A percentile compares a stretch with the other conserved stretches of the same genome.
Evolutionary conservation across 305 asterid species (phyloP).

Genomic region (Withania somnifera): DNA sequence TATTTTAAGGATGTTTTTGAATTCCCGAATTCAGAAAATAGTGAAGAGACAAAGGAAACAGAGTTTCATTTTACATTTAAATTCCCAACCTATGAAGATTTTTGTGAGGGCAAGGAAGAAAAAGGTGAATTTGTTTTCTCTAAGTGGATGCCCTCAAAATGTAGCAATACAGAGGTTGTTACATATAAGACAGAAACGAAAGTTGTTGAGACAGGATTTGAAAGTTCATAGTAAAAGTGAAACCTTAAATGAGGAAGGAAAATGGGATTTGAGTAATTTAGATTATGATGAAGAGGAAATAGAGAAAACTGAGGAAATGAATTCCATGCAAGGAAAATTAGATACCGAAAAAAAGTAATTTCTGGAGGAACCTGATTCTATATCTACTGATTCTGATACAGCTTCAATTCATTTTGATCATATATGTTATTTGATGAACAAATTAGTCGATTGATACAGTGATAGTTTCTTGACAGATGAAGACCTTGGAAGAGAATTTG

Average conservation of each 20-base stretch:
- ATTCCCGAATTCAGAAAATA: conserved; percentile 4
- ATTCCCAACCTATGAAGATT: conserved; percentile 67
- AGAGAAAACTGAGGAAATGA: not conserved
- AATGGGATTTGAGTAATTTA: conserved; percentile 12
- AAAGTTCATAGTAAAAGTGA: not conserved
- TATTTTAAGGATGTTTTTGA: conserved; percentile 12
- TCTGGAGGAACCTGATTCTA: not conserved
- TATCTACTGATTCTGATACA: conserved; percentile 20
- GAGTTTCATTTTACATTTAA: conserved; percentile 40
- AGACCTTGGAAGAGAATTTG: conserved; percentile 33
- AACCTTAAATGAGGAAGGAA: not conserved
- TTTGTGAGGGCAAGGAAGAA: conserved; percentile 16
- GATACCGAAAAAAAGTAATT: not conserved
- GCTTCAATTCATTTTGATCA: conserved; percentile 15
- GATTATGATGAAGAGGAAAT: not conserved
- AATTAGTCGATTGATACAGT: conserved; percentile 24
- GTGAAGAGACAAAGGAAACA: conserved; percentile 18
- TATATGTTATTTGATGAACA: conserved; percentile 15
- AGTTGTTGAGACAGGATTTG: not conserved
- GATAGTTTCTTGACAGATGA: conserved; percentile 44
- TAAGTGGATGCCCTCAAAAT: conserved; percentile 10
- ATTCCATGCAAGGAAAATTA: not conserved
- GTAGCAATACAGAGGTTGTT: too few species aligned
- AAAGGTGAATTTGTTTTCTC: conserved; percentile 11
- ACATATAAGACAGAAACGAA: conserved; percentile 13